Evolutionary conservation across 176 grass and related monocot species (phyloP).

Genomic region (Canna indica): DNA sequence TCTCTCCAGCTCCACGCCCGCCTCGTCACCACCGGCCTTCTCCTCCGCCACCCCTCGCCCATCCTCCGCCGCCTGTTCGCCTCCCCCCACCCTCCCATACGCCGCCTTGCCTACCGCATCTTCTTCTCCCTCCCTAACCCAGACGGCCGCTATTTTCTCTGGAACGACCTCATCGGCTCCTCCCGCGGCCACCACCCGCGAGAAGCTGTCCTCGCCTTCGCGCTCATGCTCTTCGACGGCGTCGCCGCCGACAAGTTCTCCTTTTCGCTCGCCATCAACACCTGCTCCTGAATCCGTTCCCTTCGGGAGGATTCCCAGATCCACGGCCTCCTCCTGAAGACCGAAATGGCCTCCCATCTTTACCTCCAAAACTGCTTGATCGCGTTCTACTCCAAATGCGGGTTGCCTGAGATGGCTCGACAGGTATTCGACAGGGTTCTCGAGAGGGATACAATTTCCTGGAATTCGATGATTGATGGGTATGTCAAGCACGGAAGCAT

Average conservation of each 20-base stretch:
- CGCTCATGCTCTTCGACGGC: constrained; percentile 18
- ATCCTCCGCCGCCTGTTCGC: constrained; percentile 17
- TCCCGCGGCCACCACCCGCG: not conserved
- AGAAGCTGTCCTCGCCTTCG: constrained; percentile 11
- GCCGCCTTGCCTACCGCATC: constrained; percentile 15
- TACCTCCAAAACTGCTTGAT: constrained; percentile 21
- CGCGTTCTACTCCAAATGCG: constrained; percentile 9
- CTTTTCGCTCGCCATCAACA: constrained; percentile 15
- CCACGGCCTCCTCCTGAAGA: constrained; percentile 6
- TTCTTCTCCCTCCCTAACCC: constrained; percentile 20
- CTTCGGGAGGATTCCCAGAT: constrained; percentile 14
- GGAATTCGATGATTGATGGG: constrained; percentile 23
- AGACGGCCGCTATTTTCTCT: not conserved
- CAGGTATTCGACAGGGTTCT: constrained; percentile 16
- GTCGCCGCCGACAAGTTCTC: constrained; percentile 12
- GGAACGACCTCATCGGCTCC: constrained; percentile 21
- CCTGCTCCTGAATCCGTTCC: constrained; percentile 3
- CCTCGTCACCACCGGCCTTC: constrained; percentile 20
- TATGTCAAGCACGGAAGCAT: constrained; percentile 13
- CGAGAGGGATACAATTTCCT: constrained; percentile 6
- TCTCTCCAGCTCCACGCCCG: constrained; percentile 1
- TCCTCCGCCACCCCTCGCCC: not conserved
- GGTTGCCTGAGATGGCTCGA: constrained; percentile 1
- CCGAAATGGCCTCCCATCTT: constrained; percentile 1
- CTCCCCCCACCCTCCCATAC: constrained; percentile 7